Conservation (phyloP, 805 yeast genomes). For the Saturnispora bothae region DNA sequence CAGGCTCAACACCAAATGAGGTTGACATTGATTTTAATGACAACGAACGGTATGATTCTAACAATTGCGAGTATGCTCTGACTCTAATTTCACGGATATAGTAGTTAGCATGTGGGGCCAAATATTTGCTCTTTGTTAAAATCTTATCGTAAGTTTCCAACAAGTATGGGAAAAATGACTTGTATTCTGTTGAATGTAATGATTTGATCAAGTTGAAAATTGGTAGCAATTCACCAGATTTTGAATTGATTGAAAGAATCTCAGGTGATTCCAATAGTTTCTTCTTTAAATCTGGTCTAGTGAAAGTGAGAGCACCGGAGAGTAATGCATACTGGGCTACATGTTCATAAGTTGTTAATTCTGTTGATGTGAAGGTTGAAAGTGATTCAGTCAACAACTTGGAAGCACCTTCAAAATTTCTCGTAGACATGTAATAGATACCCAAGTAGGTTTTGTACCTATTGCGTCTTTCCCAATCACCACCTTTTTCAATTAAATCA, state of each 20-base stretch:
- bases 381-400: constrained; percentile 77
- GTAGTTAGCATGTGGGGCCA: constrained; percentile 69
- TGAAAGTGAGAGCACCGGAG: constrained; percentile 76
- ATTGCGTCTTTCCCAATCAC: constrained; percentile 98
- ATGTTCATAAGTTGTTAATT: constrained; percentile 78
- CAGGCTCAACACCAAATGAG: constrained; percentile 81
- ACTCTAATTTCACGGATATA: constrained; percentile 89
- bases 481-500: constrained; percentile 82
- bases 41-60: constrained; percentile 88
- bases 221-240: constrained; percentile 64
- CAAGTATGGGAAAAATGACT: constrained; percentile 64
- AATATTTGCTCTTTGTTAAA: constrained; percentile 52
- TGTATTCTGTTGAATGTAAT: constrained; percentile 80
- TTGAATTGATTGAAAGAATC: constrained; percentile 66
- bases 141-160: constrained; percentile 69
- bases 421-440: constrained; percentile 68
- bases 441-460: constrained; percentile 89
- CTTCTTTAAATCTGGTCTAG: constrained; percentile 71
- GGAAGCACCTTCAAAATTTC: constrained; percentile 82
- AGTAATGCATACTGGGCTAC: constrained; percentile 82
- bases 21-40: constrained; percentile 89
- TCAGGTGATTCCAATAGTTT: constrained; percentile 93
- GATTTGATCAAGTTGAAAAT: constrained; percentile 76
- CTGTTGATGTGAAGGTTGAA: constrained; percentile 92
- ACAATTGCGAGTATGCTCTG: constrained; percentile 85